These are phyloP conservation scores for Apiospora sp. DNA, from an alignment of 2,329 filamentous ascomycete genomes.

Conservation along the genomic window DNA sequence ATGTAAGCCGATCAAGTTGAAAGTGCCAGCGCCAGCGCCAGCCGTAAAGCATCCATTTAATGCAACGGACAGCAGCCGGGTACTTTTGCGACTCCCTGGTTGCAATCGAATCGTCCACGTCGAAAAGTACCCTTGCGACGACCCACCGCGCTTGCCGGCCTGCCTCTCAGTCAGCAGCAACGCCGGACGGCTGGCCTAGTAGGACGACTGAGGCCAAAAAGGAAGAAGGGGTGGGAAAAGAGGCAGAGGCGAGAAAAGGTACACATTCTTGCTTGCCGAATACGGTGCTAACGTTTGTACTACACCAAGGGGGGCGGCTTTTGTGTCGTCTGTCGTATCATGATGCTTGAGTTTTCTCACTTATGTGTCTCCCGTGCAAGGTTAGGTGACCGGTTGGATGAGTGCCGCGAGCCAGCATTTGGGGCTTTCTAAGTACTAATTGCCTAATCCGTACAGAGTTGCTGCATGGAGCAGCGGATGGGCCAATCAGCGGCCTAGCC, in stretches of 20 bases:
- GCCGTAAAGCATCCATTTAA: no score
- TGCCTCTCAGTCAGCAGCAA: constrained; percentile 17
- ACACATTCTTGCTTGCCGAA: neutral
- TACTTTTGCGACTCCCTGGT: constrained; percentile 9
- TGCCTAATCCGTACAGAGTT: constrained; percentile 17
- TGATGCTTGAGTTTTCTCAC: constrained; percentile 1
- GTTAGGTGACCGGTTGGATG: constrained; percentile 3
- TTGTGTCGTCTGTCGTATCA: constrained; percentile 17
- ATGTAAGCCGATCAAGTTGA: constrained; percentile 16
- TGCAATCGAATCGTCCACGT: neutral
- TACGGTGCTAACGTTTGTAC: constrained; percentile 14
- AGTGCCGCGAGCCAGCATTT: neutral
- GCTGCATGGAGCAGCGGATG: neutral
- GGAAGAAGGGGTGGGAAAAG: neutral
- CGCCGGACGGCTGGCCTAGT: constrained; percentile 1
- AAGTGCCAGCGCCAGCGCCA: neutral
- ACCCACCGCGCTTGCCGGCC: constrained; percentile 8
- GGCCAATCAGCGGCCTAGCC: constrained; percentile 4
- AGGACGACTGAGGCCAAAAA: neutral
- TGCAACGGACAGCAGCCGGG: neutral
- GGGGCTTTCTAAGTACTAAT: constrained; percentile 3
- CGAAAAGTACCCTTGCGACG: constrained; percentile 18
- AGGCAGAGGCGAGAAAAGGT: neutral
- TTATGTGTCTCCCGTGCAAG: neutral
- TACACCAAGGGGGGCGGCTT: constrained; percentile 1